These are phyloP conservation scores for Phaseolus coccineus DNA, from an alignment of 331 rosid genomes.

Conservation along the genomic window DNA sequence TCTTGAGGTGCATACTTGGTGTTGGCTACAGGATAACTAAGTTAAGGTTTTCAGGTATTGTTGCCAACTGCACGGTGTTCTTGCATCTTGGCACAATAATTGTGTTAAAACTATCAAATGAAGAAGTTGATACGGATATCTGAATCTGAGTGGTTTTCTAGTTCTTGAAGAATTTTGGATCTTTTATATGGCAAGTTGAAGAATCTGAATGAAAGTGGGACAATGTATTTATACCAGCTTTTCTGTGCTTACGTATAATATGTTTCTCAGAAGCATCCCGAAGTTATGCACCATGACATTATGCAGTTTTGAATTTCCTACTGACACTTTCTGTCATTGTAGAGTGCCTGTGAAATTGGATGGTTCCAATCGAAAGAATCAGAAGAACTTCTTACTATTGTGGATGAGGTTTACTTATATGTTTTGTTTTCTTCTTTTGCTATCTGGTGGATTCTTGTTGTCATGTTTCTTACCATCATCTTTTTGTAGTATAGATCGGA, in stretches of 20 bases:
- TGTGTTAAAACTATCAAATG: constrained; percentile 20
- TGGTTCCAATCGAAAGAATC: constrained; percentile 75
- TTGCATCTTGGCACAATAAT: constrained; percentile 37
- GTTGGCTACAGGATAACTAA: constrained; percentile 31
- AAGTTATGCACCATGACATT: constrained; percentile 25
- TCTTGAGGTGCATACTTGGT: constrained; percentile 29
- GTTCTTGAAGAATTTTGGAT: constrained; percentile 24
- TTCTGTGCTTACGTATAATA: constrained; percentile 23
- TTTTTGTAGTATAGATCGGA: constrained; percentile 56
- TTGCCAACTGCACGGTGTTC: constrained; percentile 14
- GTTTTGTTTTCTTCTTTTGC: constrained; percentile 4
- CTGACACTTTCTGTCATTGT: constrained; percentile 41
- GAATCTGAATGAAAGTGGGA: background rate
- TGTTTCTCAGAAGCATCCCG: constrained; percentile 12
- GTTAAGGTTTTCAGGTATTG: constrained; percentile 1
- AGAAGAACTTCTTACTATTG: constrained; percentile 63
- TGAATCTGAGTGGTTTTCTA: background rate
- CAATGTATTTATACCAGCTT: constrained; percentile 22
- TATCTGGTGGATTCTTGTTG: constrained; percentile 18
- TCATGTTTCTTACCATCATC: constrained; percentile 37
- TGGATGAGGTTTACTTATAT: constrained; percentile 68
- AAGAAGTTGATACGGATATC: constrained; percentile 7
- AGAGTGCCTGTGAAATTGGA: constrained; percentile 80
- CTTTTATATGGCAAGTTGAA: background rate
- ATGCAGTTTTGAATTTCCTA: constrained; percentile 22